A percentile compares a stretch with the other conserved stretches of the same genome.
phyloP scores from a whole-genome alignment of 805 yeast species.

The Pachysolen tannophilus region DNA sequence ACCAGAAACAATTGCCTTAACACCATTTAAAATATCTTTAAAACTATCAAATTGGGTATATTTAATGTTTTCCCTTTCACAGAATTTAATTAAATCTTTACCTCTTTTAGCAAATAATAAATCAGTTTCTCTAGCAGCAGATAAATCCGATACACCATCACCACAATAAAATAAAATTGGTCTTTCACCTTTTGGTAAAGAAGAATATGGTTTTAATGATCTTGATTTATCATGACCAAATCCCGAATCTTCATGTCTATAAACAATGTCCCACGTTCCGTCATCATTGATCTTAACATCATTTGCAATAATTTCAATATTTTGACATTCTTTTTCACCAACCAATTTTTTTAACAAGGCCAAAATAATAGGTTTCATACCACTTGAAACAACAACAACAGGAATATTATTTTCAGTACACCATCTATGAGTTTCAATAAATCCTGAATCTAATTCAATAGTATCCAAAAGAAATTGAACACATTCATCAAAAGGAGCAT shows the following conservation, averaged over 20 bases:
- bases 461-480: slow-evolving; percentile 57
- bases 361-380: slow-evolving; percentile 87
- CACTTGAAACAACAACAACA: slow-evolving; percentile 80
- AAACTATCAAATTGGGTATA: slow-evolving; percentile 77
- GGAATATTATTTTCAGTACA: slow-evolving; percentile 67
- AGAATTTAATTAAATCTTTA: slow-evolving; percentile 79
- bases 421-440: slow-evolving; percentile 75
- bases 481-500: slow-evolving; percentile 75
- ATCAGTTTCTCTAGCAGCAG: slow-evolving; percentile 94
- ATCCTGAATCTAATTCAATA: slow-evolving; percentile 84
- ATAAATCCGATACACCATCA: slow-evolving; percentile 92
- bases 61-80: slow-evolving; percentile 73
- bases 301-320: slow-evolving; percentile 78
- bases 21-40: slow-evolving; percentile 59
- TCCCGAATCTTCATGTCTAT: slow-evolving; percentile 65
- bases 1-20: slow-evolving; percentile 45
- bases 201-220: slow-evolving; percentile 52
- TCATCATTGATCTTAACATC: slow-evolving; percentile 51
- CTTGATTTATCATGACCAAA: slow-evolving; percentile 95
- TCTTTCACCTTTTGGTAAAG: slow-evolving; percentile 26
- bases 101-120: slow-evolving; percentile 90
- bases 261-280: slow-evolving; percentile 75
- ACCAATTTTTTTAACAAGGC: slow-evolving; percentile 68
- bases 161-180: slow-evolving; percentile 89
- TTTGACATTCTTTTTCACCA: slow-evolving; percentile 64